Base-by-base conservation (phyloP, 371 early-diverging fungal species). In the Choanephora cucurbitarum region DNA sequence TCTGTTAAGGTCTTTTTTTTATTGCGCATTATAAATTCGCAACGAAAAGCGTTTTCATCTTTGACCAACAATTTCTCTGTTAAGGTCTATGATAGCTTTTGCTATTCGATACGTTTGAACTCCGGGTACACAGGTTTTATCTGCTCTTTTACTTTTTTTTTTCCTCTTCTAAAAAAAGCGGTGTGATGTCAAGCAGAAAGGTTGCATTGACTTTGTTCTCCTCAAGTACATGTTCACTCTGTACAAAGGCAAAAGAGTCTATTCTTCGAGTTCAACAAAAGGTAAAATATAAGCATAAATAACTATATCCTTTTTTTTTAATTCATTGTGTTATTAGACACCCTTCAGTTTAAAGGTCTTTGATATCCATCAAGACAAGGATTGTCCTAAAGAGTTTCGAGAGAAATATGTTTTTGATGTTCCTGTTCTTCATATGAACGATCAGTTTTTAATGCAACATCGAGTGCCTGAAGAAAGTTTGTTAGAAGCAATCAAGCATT, bases 401-500 rank as follows among this genome's bases (percentile, higher is more conserved):
- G 77, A 79, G 15, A 72, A 74, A 62, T 79, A 79, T 55, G 66
- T 79, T 19, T 79, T 76, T 52, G 77, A 79, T 48, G 63, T 76
- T 22, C 80, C 80, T 13, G 80, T 79, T 23, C 61, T 76, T 5
- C 80, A 79, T 54, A 22, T 79, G 47, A 76, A 76, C n/a, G 70
- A 67, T 44, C 55, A 74, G 31, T 79, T 79, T 51, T 47, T 79
- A n/a, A 67, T 72, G 56, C 68, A 71, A 45, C 80, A 79, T 58
- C 58, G 75, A 31, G 70, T 79, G n/a, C 58, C 61, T 32, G 75
- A 79, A 53, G 73, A 74, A 8, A 52, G 62, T 31, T 49, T 79
- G 14, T 52, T 72, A 49, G 67, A 72, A 39, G 73, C 72, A 0
- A 66, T 79, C 19, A 62, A 75, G 47, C 44, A 57, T 11, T 78